Evolutionary conservation across 192 early-diverging fungal species (phyloP).

Genomic region (Backusella psychrophila): DNA sequence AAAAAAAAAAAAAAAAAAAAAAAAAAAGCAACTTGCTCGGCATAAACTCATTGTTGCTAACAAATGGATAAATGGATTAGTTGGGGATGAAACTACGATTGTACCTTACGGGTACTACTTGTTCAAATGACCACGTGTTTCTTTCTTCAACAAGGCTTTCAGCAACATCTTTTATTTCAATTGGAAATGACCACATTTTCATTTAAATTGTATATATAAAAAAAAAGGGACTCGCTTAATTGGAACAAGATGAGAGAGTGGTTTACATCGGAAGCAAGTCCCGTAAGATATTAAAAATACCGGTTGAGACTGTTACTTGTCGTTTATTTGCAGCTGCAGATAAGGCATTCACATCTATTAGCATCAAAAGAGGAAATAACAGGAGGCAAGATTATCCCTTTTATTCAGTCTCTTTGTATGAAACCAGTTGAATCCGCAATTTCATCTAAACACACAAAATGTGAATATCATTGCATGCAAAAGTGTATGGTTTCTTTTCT

Average conservation of each 20-base stretch:
- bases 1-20: not conserved
- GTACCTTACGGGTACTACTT: not conserved
- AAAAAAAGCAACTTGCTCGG: not conserved
- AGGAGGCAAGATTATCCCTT: not conserved
- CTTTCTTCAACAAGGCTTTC: not conserved
- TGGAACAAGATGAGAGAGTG: not conserved
- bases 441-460: not conserved
- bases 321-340: not conserved
- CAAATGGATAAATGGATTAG: not conserved
- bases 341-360: not conserved
- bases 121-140: not conserved
- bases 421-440: not conserved
- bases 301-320: not conserved
- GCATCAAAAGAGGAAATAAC: not conserved
- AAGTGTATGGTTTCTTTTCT: not conserved
- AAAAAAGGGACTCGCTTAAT: not conserved
- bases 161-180: not conserved
- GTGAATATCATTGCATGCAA: not conserved
- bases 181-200: not conserved
- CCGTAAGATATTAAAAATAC: not conserved
- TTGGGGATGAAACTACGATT: not conserved
- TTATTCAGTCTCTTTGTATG: not conserved
- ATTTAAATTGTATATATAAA: not conserved
- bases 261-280: not conserved
- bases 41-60: not conserved